Conservation (phyloP, 2,329 filamentous ascomycete genomes). For the Bisporella sp. region DNA sequence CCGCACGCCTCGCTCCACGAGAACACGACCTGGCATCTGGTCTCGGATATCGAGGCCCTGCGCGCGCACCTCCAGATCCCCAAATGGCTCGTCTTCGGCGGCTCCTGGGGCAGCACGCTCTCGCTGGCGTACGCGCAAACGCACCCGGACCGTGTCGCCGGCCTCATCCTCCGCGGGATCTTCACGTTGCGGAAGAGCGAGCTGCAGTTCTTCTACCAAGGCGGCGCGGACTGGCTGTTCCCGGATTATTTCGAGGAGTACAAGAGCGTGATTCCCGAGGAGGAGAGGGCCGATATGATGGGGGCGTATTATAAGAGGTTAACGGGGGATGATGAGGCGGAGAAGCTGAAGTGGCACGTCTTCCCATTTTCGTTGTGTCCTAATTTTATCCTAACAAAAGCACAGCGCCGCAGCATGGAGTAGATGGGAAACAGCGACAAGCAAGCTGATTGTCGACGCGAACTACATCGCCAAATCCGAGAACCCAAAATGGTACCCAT, state of each 20-base stretch:
- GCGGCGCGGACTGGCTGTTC: slow-evolving; percentile 26
- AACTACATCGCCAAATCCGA: slow-evolving; percentile 21
- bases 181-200: slow-evolving; percentile 32
- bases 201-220: slow-evolving; percentile 30
- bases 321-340: slow-evolving; percentile 23
- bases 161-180: slow-evolving; percentile 36
- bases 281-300: slow-evolving; percentile 31
- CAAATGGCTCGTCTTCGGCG: slow-evolving; percentile 41
- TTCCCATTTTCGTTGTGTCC: neutral
- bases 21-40: slow-evolving; percentile 38
- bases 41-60: slow-evolving; percentile 38
- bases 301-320: slow-evolving; percentile 34
- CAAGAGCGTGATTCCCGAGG: slow-evolving; percentile 29
- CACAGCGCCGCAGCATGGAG: slow-evolving; percentile 23
- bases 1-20: slow-evolving; percentile 33
- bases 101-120: slow-evolving; percentile 41
- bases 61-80: slow-evolving; percentile 33
- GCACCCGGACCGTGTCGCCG: slow-evolving; percentile 31
- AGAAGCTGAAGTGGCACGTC: slow-evolving; percentile 23
- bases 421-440: slow-evolving; percentile 22
- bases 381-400: neutral
- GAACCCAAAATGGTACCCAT: slow-evolving; percentile 20
- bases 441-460: slow-evolving; percentile 21
- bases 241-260: slow-evolving; percentile 34
- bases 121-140: slow-evolving; percentile 37